Base-by-base conservation (phyloP, 2,329 filamentous ascomycete species). In the Didymella pinodella region DNA sequence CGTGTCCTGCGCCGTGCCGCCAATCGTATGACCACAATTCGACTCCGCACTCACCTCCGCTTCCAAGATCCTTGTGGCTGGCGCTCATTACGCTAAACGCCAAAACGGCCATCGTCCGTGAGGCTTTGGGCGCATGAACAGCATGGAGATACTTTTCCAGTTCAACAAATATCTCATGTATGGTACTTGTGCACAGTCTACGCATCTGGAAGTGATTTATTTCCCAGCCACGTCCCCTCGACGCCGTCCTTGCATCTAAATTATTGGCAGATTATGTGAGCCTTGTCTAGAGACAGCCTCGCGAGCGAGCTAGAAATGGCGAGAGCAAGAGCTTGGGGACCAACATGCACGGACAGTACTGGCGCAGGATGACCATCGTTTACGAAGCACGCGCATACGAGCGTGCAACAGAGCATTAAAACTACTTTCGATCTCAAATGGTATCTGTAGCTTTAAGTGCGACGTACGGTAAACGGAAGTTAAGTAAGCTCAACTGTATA, bases 31-130 rank as follows among this genome's bases (percentile, higher is more conserved):
- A 54, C 50, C 41, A 46, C 51, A 54, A 46, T 25, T 20, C 46
- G 32, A 59, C 56, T 59, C 56, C 56, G 56, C 56, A 59, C 31
- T 47, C 50, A 48, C 38, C 40, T 59, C 50, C 56, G 56, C 50
- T 50, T 43, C 34, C 32, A 47, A 40, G 16, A 59, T 59, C 47
- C 56, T 51, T 54, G 56, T 59, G 50, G 46, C 46, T 59, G 50
- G 41, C 48, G 34, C 25, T 38, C 47, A 38, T 38, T 50, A 54
- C 50, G 50, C 56, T 59, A 59, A 28, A 47, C 50, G 46, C 56
- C 46, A 45, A 28, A 50, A 54, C 10, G 41, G 50, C 46, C 40
- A 31, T 46, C 26, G 46, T 40, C 50, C 56, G 41, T 31, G 56
- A 54, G 46, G 54, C 56, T 47, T 50, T n/a, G 7, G 11, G 43